Percentiles rank a stretch among this genome's conserved stretches.
These are phyloP conservation scores for Blastocladiella emersonii DNA, from an alignment of 371 early-diverging fungal species.

Conservation along the genomic window DNA sequence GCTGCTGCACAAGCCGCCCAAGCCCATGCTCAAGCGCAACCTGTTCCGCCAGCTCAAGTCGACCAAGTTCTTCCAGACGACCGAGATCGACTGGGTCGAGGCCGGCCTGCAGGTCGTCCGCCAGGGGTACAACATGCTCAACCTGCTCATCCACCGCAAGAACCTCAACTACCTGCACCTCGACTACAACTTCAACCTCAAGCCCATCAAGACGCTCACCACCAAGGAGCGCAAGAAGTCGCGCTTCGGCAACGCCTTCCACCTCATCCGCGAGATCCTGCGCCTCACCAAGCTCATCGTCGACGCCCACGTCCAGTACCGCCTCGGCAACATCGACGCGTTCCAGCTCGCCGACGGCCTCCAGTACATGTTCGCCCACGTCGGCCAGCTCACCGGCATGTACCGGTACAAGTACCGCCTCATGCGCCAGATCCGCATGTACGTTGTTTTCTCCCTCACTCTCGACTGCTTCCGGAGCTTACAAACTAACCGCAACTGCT, in stretches of 20 bases:
- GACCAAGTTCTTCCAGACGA: slow-evolving; percentile 96
- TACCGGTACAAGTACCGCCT: slow-evolving; percentile 98
- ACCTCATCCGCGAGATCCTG: slow-evolving; percentile 87
- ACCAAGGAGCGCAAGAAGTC: slow-evolving; percentile 99
- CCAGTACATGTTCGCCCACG: slow-evolving; percentile 96
- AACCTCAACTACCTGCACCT: slow-evolving; percentile 92
- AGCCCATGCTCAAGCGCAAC: slow-evolving; percentile 78
- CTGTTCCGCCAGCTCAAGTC: slow-evolving; percentile 85
- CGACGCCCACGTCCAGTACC: slow-evolving; percentile 93
- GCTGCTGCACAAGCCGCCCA: slow-evolving; percentile 71
- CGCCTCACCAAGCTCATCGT: slow-evolving; percentile 95
- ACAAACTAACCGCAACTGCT: too few species aligned
- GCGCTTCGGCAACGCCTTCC: slow-evolving; percentile 97
- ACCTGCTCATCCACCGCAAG: slow-evolving; percentile 93
- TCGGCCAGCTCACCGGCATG: slow-evolving; percentile 99
- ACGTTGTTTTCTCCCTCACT: slow-evolving; percentile 3
- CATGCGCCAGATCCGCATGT: slow-evolving; percentile 95
- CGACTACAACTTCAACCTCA: slow-evolving; percentile 97
- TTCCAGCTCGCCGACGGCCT: slow-evolving; percentile 95
- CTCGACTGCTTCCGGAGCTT: background rate
- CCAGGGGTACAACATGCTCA: slow-evolving; percentile 98
- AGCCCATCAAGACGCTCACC: slow-evolving; percentile 92
- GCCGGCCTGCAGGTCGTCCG: slow-evolving; percentile 93
- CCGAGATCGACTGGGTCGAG: slow-evolving; percentile 98
- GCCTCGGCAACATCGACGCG: slow-evolving; percentile 90